phyloP scores from a whole-genome alignment of 1,284 basidiomycete genomes.

The Ustilago shanxiensis region DNA sequence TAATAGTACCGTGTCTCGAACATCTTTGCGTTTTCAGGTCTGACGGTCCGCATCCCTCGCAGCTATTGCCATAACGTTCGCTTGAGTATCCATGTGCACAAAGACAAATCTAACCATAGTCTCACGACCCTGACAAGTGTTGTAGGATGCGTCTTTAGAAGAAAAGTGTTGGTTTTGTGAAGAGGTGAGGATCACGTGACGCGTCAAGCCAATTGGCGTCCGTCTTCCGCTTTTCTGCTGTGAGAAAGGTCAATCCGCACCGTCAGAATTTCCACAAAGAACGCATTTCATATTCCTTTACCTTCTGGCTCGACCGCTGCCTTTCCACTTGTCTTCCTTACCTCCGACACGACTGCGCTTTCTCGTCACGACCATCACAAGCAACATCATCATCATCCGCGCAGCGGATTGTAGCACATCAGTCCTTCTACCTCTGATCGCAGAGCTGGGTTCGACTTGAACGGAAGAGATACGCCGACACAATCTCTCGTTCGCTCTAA shows the following conservation, averaged over 20 bases:
- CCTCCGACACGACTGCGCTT: background rate
- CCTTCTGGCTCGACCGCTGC: conserved; percentile 7
- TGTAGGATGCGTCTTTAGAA: background rate
- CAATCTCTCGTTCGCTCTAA: too few species aligned
- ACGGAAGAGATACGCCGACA: too few species aligned
- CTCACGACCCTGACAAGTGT: background rate
- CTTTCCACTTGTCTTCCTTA: background rate
- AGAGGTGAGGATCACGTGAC: conserved; percentile 20
- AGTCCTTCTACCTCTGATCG: too few species aligned
- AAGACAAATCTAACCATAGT: background rate
- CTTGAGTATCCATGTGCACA: background rate
- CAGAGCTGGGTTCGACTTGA: too few species aligned
- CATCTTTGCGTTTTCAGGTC: background rate
- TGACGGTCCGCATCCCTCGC: background rate
- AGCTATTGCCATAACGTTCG: too few species aligned
- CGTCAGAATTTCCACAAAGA: background rate
- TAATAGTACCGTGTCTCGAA: background rate
- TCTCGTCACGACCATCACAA: background rate
- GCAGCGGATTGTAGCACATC: background rate
- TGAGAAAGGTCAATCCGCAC: background rate
- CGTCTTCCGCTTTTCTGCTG: conserved; percentile 3
- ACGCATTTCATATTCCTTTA: background rate
- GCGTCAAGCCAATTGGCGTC: conserved; percentile 5
- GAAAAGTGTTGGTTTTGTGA: background rate
- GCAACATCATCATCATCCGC: background rate